Percentiles rank a stretch among this genome's conserved stretches.
phyloP scores from a whole-genome alignment of 176 grass and related monocot genomes.

The Tillandsia fasciculata region DNA sequence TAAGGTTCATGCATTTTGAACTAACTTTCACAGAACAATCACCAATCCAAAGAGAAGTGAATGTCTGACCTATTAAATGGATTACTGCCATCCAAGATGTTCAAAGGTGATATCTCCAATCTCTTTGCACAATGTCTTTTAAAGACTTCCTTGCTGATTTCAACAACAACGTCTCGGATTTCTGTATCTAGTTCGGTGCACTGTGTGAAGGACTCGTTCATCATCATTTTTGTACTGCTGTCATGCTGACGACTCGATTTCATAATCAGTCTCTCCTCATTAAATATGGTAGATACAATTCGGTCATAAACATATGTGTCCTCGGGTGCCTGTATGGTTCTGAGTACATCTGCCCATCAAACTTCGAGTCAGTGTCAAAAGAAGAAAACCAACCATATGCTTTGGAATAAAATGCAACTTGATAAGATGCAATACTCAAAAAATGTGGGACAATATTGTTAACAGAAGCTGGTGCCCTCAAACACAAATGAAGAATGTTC shows the following conservation, averaged over 20 bases:
- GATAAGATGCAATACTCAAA: neutral
- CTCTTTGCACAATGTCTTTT: slow-evolving; percentile 89
- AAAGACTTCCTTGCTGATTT: slow-evolving; percentile 92
- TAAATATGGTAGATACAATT: slow-evolving; percentile 90
- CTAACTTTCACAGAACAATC: neutral
- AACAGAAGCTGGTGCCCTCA: too few species aligned
- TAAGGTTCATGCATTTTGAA: too few species aligned
- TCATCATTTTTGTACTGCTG: slow-evolving; percentile 36
- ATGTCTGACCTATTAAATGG: slow-evolving; percentile 47
- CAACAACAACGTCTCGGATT: slow-evolving; percentile 60
- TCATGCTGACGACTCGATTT: slow-evolving; percentile 61
- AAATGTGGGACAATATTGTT: too few species aligned
- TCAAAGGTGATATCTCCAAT: slow-evolving; percentile 65
- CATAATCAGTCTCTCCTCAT: slow-evolving; percentile 50
- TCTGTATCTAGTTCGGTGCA: slow-evolving; percentile 46
- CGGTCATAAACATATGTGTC: slow-evolving; percentile 87
- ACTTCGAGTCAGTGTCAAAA: slow-evolving; percentile 16
- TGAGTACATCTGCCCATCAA: slow-evolving; percentile 73
- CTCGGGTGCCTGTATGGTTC: slow-evolving; percentile 83
- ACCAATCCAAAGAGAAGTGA: slow-evolving; percentile 15
- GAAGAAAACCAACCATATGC: neutral
- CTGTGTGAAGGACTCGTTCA: slow-evolving; percentile 25
- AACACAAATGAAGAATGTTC: too few species aligned
- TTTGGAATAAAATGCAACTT: neutral
- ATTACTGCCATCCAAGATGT: slow-evolving; percentile 45